Conservation (phyloP, 306 rosid genomes). For the Casuarina equisetifolia region DNA sequence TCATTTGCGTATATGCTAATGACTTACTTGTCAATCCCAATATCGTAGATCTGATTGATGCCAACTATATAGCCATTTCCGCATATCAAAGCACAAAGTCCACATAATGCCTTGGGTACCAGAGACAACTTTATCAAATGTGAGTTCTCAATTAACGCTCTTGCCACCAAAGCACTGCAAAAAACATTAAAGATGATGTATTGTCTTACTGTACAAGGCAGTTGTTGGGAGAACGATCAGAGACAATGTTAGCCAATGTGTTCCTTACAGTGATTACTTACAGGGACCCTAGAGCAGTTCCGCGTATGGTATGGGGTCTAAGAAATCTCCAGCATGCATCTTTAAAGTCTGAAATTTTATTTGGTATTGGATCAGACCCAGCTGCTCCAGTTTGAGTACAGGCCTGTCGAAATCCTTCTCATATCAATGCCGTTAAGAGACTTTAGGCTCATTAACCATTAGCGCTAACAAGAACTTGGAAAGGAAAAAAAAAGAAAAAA, state of each 20-base stretch:
- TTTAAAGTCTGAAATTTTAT: conserved; percentile 61
- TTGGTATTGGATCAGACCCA: conserved; percentile 61
- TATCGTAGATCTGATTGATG: conserved; percentile 95
- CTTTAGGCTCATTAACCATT: conserved; percentile 4
- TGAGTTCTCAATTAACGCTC: conserved; percentile 88
- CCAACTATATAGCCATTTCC: conserved; percentile 98
- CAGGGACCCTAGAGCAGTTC: conserved; percentile 86
- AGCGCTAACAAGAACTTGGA: not conserved
- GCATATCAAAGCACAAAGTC: conserved; percentile 83
- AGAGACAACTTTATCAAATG: conserved; percentile 93
- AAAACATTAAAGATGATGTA: conserved; percentile 27
- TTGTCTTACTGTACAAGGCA: conserved; percentile 9
- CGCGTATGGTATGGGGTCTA: conserved; percentile 95
- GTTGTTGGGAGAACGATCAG: not conserved
- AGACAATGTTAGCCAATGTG: not conserved
- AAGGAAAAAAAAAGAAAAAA: no score
- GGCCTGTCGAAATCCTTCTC: conserved; percentile 62
- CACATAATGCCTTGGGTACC: conserved; percentile 79
- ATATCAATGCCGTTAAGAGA: conserved; percentile 28
- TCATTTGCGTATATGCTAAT: conserved; percentile 5
- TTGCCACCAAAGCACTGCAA: conserved; percentile 85
- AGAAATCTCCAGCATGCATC: conserved; percentile 98
- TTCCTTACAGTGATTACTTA: conserved; percentile 37
- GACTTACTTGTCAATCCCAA: conserved; percentile 88
- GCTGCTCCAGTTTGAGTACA: conserved; percentile 80